These are phyloP conservation scores for Bipolaris victoriae DNA, from an alignment of 2,329 filamentous ascomycete species.

Conservation along the genomic window DNA sequence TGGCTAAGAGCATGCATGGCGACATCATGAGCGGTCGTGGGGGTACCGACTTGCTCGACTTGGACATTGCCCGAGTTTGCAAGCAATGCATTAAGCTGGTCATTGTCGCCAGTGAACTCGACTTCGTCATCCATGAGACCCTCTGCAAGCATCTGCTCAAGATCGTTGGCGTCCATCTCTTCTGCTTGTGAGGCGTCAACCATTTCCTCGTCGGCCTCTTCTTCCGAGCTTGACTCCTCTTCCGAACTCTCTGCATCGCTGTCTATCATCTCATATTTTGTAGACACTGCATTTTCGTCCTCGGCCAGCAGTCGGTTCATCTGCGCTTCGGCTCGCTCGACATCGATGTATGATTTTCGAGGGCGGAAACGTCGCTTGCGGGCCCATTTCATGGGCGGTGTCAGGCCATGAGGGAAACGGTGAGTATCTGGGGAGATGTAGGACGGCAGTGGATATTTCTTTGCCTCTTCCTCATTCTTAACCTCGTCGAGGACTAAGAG, in stretches of 20 bases:
- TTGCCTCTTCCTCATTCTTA: constrained; percentile 59
- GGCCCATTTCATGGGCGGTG: constrained; percentile 86
- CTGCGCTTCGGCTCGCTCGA: constrained; percentile 81
- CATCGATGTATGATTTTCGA: constrained; percentile 79
- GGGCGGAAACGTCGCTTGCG: constrained; percentile 83
- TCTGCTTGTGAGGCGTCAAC: constrained; percentile 45
- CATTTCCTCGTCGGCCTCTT: constrained; percentile 50
- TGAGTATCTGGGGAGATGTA: constrained; percentile 72
- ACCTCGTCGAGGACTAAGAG: constrained; percentile 76
- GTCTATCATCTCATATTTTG: constrained; percentile 63
- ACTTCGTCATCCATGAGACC: constrained; percentile 47
- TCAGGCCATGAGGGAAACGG: constrained; percentile 83
- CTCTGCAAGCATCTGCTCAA: constrained; percentile 41
- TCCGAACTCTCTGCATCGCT: constrained; percentile 54
- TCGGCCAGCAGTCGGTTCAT: constrained; percentile 75
- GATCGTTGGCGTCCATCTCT: constrained; percentile 51
- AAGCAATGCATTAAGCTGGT: constrained; percentile 42
- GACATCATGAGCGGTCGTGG: constrained; percentile 45
- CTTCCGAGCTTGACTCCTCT: constrained; percentile 46
- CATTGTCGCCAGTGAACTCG: constrained; percentile 37
- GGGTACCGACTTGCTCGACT: constrained; percentile 41
- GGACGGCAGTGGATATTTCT: constrained; percentile 66
- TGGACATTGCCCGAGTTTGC: constrained; percentile 35
- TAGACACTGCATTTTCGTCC: constrained; percentile 67
- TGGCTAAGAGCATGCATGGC: constrained; percentile 47